Evolutionary conservation across 176 grass and related monocot species (phyloP).

Genomic region (Calamus simplicifolius): DNA sequence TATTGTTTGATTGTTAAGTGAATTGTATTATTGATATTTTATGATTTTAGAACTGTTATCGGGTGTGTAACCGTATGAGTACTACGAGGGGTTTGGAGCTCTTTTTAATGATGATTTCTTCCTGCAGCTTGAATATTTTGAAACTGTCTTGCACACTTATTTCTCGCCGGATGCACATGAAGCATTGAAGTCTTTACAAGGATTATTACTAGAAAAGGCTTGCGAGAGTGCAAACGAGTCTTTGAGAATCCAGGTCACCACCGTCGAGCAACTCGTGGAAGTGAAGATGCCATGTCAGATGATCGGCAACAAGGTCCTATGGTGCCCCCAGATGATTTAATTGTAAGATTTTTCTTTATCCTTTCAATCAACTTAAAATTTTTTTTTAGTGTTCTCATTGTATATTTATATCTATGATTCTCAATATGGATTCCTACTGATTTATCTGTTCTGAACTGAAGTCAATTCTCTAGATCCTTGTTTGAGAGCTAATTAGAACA

Average conservation of each 20-base stretch:
- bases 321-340: slow-evolving; percentile 90
- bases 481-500: too few species aligned
- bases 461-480: too few species aligned
- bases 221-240: slow-evolving; percentile 69
- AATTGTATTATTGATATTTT: too few species aligned
- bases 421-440: too few species aligned
- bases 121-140: slow-evolving; percentile 94
- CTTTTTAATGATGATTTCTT: neutral
- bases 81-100: too few species aligned
- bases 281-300: slow-evolving; percentile 82
- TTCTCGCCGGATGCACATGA: slow-evolving; percentile 75
- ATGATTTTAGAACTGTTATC: too few species aligned
- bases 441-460: too few species aligned
- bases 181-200: slow-evolving; percentile 86
- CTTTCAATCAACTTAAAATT: neutral
- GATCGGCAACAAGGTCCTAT: slow-evolving; percentile 50
- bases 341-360: slow-evolving; percentile 46
- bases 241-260: slow-evolving; percentile 76
- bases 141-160: slow-evolving; percentile 56
- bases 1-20: too few species aligned
- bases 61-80: too few species aligned
- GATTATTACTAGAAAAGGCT: slow-evolving; percentile 82
- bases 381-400: too few species aligned
- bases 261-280: slow-evolving; percentile 74
- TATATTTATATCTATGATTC: too few species aligned